phyloP scores from a whole-genome alignment of 23 red algal genomes.

The Cyanidium caldarium region DNA sequence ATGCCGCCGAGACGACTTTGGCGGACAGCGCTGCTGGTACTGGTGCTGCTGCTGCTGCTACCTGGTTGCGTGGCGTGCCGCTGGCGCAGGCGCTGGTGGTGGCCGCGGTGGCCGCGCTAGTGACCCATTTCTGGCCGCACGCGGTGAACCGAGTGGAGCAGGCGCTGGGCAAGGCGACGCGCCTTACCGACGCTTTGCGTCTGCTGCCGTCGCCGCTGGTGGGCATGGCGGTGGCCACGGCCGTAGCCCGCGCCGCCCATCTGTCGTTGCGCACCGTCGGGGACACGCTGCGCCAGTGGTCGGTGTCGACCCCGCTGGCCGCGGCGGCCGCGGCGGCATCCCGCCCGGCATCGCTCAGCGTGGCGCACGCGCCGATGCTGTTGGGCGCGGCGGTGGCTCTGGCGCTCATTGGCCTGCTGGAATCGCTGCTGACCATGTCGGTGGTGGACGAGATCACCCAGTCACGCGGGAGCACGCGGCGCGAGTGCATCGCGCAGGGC shows the following conservation, averaged over 20 bases:
- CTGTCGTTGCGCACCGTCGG: not conserved
- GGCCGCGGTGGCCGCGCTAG: not conserved
- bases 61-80: not conserved
- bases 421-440: constrained; percentile 6
- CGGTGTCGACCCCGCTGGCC: not conserved
- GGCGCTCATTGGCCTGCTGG: constrained; percentile 9
- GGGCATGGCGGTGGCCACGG: not conserved
- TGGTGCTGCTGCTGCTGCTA: not conserved
- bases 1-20: not conserved
- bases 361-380: not conserved
- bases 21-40: not conserved
- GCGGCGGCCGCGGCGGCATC: not conserved
- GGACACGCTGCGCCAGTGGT: not conserved
- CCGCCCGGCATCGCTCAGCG: not conserved
- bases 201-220: constrained; percentile 1
- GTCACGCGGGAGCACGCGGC: not conserved
- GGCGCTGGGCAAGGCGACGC: not conserved
- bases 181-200: not conserved
- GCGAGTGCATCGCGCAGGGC: constrained; percentile 5
- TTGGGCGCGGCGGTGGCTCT: not conserved
- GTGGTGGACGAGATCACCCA: not conserved
- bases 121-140: not conserved
- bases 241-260: not conserved
- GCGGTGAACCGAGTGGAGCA: not conserved
- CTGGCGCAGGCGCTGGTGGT: not conserved